Base-by-base conservation (phyloP, 2,329 filamentous ascomycete species). In the Orbilia oligospora region DNA sequence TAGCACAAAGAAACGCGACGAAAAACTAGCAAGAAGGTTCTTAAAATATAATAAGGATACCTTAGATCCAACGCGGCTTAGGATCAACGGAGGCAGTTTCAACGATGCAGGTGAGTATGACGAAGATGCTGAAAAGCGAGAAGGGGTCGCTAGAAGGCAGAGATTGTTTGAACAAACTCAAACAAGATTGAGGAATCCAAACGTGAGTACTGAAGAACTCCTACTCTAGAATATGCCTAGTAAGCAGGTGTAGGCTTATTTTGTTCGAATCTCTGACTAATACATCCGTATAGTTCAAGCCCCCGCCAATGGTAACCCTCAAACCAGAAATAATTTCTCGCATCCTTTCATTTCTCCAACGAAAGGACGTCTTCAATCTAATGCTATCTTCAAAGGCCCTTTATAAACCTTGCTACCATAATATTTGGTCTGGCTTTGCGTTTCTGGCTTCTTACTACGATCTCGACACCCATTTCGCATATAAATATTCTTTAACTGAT, bases 371-470 rank as follows among this genome's bases (percentile, higher is more conserved):
- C 49, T 69, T 18, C 24, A 46, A 58, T n/a, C 22, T 69, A 8
- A 58, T 69, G 66, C 24, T 69, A 0, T 33, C 51, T 20, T 48
- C 36, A 24, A 69, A 61, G 41, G 22, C 51, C 16, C 33, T 69
- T 9, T 9, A 58, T 5, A 38, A 69, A 24, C 9, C 36, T 4
- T 69, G 66, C 20, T 56, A 69, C 24, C 51, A n/a, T 0, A 0
- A 69, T 69, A 48, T 69, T 3, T 69, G 66, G 66, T 69, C 51
- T 16, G 8, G 38, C 1, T 33, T 69, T n/a, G 65, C 65, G 36
- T 10, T 38, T 10, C 8, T 14, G 12, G 27, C 27, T 30, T 30
- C 27, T 30, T 30, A 30, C 6, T 30, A 30, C 6, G 27, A 30
- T 6, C 27, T 30, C 27, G 27, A 30, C 6, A 30, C 27, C 6